Evolutionary conservation across 2,329 filamentous ascomycete genomes (phyloP).

Genomic region (Colletotrichum higginsianum): DNA sequence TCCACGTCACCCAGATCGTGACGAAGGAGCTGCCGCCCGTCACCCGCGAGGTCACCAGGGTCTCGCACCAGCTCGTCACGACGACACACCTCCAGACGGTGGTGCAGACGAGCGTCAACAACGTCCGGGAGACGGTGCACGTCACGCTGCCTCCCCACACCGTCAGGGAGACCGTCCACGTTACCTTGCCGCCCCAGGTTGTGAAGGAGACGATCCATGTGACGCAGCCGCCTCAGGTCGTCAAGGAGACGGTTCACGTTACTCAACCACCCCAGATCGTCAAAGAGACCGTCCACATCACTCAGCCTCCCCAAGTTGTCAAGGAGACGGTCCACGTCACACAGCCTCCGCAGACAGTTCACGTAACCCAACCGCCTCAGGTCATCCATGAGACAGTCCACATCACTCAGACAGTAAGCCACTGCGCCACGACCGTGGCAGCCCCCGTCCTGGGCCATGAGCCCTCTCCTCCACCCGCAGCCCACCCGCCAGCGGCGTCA

Average conservation of each 20-base stretch:
- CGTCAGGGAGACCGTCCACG: conserved; percentile 27
- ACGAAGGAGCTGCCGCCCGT: conserved; percentile 17
- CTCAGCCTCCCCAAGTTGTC: conserved; percentile 18
- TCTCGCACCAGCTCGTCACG: conserved; percentile 9
- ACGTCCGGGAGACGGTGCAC: conserved; percentile 18
- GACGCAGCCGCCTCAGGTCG: conserved; percentile 1
- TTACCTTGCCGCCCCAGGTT: conserved; percentile 1
- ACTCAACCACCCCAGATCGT: conserved; percentile 22
- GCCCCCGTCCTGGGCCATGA: conserved; percentile 4
- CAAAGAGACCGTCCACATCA: conserved; percentile 35
- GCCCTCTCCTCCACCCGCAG: conserved; percentile 19
- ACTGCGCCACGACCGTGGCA: conserved; percentile 22
- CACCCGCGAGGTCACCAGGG: conserved; percentile 19
- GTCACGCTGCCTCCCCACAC: conserved; percentile 17
- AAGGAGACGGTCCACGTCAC: conserved; percentile 29
- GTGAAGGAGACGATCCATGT: conserved; percentile 31
- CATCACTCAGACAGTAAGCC: conserved; percentile 24
- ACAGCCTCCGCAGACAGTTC: conserved; percentile 8
- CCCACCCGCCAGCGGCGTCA: conserved; percentile 10
- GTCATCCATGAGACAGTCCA: conserved; percentile 15
- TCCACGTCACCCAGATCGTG: conserved; percentile 15
- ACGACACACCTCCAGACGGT: conserved; percentile 21
- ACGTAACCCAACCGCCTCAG: conserved; percentile 19
- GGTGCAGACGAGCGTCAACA: conserved; percentile 11
- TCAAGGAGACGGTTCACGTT: conserved; percentile 17